These are phyloP conservation scores for Ceriops zippeliana DNA, from an alignment of 345 rosid species.

Conservation along the genomic window DNA sequence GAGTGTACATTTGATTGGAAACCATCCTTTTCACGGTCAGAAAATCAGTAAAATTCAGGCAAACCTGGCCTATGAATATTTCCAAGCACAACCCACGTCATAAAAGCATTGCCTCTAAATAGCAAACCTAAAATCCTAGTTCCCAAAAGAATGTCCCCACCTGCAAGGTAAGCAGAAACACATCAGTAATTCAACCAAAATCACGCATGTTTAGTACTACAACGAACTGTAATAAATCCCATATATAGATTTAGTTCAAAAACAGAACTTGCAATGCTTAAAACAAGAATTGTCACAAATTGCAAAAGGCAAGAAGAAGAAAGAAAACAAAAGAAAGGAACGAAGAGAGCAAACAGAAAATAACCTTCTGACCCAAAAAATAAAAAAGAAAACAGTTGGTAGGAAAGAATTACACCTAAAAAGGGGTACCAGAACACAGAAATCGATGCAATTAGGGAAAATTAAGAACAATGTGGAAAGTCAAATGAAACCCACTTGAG, in stretches of 20 bases:
- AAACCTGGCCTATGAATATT: slow-evolving; percentile 7
- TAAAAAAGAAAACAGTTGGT: not conserved
- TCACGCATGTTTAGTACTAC: not conserved
- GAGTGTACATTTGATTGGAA: slow-evolving; percentile 24
- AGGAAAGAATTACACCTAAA: not conserved
- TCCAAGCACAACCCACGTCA: slow-evolving; percentile 18
- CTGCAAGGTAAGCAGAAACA: slow-evolving; percentile 15
- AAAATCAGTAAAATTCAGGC: not conserved
- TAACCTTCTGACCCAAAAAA: not conserved
- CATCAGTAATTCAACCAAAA: not conserved
- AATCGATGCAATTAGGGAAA: not conserved
- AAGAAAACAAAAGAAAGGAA: not conserved
- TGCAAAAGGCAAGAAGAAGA: not conserved
- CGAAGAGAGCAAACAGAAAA: not conserved
- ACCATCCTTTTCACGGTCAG: slow-evolving; percentile 26
- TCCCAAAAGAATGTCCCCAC: slow-evolving; percentile 5
- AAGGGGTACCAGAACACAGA: not conserved
- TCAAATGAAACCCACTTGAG: slow-evolving; percentile 10
- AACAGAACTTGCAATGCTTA: not conserved
- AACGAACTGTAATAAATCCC: not conserved
- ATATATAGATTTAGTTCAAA: not conserved
- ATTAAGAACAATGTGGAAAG: slow-evolving; percentile 1
- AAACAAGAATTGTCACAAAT: not conserved
- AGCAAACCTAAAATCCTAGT: slow-evolving; percentile 25
- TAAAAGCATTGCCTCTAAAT: slow-evolving; percentile 19